These are phyloP conservation scores for Tulasnella sp. DNA, from an alignment of 768 basidiomycete genomes.

Conservation along the genomic window DNA sequence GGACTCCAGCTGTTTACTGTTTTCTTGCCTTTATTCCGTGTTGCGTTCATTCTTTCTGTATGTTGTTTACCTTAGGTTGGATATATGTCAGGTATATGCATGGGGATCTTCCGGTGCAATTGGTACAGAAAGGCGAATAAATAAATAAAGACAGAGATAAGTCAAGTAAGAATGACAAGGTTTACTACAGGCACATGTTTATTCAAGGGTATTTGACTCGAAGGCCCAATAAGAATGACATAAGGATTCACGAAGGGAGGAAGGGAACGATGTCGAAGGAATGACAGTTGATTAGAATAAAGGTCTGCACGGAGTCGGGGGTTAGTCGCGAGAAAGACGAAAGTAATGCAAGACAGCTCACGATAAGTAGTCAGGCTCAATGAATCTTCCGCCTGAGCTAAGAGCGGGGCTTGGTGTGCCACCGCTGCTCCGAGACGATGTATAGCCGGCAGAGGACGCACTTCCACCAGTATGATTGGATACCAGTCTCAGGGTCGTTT, in stretches of 20 bases:
- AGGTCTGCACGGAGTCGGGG: not conserved
- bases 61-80: not conserved
- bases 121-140: not conserved
- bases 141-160: not conserved
- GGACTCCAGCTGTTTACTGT: not conserved
- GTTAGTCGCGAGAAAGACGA: not conserved
- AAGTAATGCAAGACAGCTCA: not conserved
- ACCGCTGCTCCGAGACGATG: not conserved
- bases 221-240: not conserved
- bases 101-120: not conserved
- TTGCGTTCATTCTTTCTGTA: not conserved
- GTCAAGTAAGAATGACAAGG: not conserved
- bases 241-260: no score
- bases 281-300: not conserved
- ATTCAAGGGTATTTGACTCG: not conserved
- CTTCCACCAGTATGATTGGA: not conserved
- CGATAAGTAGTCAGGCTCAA: constrained; percentile 30
- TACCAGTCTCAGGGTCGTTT: not conserved
- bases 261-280: not conserved
- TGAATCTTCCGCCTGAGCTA: constrained; percentile 24
- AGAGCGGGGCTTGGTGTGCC: constrained; percentile 23
- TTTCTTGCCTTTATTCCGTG: not conserved
- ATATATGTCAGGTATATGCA: not conserved
- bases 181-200: not conserved
- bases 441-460: not conserved